Evolutionary conservation across 257 asterid species (phyloP), one percentile per base, ranked within the genome.

Genomic region (Capsicum rhomboideum): DNA sequence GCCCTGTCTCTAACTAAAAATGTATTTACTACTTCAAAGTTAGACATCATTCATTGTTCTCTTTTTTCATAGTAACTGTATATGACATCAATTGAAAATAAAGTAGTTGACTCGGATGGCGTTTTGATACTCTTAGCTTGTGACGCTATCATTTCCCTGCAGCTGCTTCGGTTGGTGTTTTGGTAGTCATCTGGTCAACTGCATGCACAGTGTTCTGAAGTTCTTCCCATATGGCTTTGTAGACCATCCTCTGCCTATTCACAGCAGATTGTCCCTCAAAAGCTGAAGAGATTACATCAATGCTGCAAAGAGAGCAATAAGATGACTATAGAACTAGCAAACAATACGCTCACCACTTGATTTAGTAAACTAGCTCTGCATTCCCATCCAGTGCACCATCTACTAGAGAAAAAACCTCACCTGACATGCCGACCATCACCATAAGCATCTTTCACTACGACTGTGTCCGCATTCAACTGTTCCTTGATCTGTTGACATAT

Each of bases 401-500:
- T 61, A n/a, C 49, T 10, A 63, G 58, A 46, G 50, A 21, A 68
- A 56, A 67, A 87, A 78, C 56, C 86, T 88, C 83, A 97, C 99
- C 98, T 92, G 31, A 97, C 97, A 90, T 97, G 99, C 55, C 99
- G 99, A 85, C 99, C 99, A 87, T 97, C 99, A 53, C 99, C 98
- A 74, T 89, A 90, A 16, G 97, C 93, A 89, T 97, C 99, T 89
- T 87, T 91, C 83, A 97, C 98, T 11, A 86, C 23, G 11, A 97
- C 99, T 6, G 92, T 89, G 23, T 93, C 99, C 50, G 99, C 99
- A 84, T 83, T 88, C 75, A 97, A 85, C 8, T 91, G 92, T 56
- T 97, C 98, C 93, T 95, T 93, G 90, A 97, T 97, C 99, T 97
- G 87, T 85, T 29, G 49, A 72, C 82, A 84, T 71, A 68, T 82